These are phyloP conservation scores for Grosmannia penicillata DNA, from an alignment of 2,329 filamentous ascomycete genomes.

Conservation along the genomic window DNA sequence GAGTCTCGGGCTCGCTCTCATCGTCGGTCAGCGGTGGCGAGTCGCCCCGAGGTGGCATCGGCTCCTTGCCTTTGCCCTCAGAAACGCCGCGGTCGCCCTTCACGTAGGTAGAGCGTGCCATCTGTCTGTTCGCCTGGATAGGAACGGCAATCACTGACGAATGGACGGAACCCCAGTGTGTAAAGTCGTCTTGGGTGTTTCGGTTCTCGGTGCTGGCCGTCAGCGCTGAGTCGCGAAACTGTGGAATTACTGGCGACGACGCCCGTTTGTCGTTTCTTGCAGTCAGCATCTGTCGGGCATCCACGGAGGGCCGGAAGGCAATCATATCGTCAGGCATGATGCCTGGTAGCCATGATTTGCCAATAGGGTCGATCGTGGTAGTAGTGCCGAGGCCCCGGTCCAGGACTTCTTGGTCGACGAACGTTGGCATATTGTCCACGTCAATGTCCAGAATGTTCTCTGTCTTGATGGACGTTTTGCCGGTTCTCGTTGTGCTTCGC, in stretches of 20 bases:
- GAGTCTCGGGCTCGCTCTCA: neutral
- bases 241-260: slow-evolving; percentile 35
- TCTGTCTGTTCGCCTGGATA: slow-evolving; percentile 24
- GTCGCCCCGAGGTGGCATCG: neutral
- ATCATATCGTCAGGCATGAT: neutral
- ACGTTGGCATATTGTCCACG: slow-evolving; percentile 17
- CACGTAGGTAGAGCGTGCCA: slow-evolving; percentile 26
- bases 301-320: neutral
- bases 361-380: slow-evolving; percentile 20
- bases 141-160: slow-evolving; percentile 31
- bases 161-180: slow-evolving; percentile 35
- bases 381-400: slow-evolving; percentile 10
- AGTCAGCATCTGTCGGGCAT: slow-evolving; percentile 4
- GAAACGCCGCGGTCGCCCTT: slow-evolving; percentile 13
- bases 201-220: slow-evolving; percentile 21
- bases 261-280: slow-evolving; percentile 22
- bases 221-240: slow-evolving; percentile 18
- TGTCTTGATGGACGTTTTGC: slow-evolving; percentile 22
- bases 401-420: neutral
- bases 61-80: neutral
- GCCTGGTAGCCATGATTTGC: slow-evolving; percentile 24
- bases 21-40: slow-evolving; percentile 2
- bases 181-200: slow-evolving; percentile 24
- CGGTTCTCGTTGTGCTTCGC: slow-evolving; percentile 20
- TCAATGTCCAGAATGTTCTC: slow-evolving; percentile 26